Conservation (phyloP, 2,329 filamentous ascomycete species). For the Trichophaea hybrida region DNA sequence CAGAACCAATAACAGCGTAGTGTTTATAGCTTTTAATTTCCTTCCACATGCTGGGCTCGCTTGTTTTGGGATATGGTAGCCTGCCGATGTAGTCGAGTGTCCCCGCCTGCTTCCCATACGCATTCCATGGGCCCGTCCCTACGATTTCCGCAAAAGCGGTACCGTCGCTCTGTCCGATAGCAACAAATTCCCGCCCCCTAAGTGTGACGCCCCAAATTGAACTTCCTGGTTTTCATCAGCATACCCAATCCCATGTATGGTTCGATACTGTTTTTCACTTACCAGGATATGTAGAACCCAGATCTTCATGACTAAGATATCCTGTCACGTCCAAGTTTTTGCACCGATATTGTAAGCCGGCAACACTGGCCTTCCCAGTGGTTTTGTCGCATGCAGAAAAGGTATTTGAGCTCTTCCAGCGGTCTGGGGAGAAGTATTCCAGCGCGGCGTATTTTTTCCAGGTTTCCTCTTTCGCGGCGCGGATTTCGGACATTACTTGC, state of each 20-base stretch:
- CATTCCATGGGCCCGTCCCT: background rate
- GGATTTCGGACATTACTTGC: background rate
- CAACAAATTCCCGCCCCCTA: background rate
- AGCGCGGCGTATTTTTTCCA: background rate
- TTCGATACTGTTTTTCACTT: no score
- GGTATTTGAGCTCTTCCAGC: background rate
- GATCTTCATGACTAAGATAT: background rate
- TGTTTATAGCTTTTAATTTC: slow-evolving; percentile 33
- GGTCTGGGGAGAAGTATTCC: background rate
- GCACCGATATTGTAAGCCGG: background rate
- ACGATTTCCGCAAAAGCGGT: slow-evolving; percentile 27
- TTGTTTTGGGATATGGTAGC: slow-evolving; percentile 18
- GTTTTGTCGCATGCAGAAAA: background rate
- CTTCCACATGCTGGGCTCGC: slow-evolving; percentile 28
- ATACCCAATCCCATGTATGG: background rate
- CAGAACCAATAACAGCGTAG: slow-evolving; percentile 34
- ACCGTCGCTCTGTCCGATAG: slow-evolving; percentile 8
- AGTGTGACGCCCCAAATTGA: slow-evolving; percentile 21
- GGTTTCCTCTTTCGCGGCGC: background rate
- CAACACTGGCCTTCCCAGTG: background rate
- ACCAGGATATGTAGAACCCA: background rate
- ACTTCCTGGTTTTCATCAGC: background rate
- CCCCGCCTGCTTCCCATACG: slow-evolving; percentile 11
- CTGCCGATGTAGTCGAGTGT: slow-evolving; percentile 19
- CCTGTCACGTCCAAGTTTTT: background rate